phyloP scores from a whole-genome alignment of 2,329 filamentous ascomycete species.

The Botrytis pseudocinerea region DNA sequence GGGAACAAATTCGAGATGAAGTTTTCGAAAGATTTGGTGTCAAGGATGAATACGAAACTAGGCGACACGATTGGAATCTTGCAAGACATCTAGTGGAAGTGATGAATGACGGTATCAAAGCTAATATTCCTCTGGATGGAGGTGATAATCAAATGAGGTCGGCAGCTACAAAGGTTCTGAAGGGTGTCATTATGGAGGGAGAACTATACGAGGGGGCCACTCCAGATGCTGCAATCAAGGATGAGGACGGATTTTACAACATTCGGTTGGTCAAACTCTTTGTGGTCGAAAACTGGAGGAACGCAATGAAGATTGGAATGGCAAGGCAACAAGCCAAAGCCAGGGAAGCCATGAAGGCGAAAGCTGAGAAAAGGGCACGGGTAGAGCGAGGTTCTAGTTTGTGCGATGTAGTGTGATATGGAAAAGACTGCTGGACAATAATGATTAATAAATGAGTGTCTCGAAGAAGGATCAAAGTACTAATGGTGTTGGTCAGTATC shows the following conservation, averaged over 20 bases:
- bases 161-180: constrained; percentile 46
- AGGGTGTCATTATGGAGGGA: constrained; percentile 51
- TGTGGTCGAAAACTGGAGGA: constrained; percentile 44
- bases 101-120: constrained; percentile 50
- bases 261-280: constrained; percentile 47
- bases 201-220: constrained; percentile 45
- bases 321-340: constrained; percentile 32
- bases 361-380: constrained; percentile 27
- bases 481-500: background rate
- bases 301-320: constrained; percentile 44
- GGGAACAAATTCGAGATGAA: constrained; percentile 52
- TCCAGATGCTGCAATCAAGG: constrained; percentile 38
- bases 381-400: background rate
- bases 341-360: constrained; percentile 28
- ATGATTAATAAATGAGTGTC: background rate
- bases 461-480: background rate
- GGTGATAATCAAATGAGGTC: constrained; percentile 23
- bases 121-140: constrained; percentile 38
- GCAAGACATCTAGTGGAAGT: constrained; percentile 48
- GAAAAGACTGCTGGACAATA: background rate
- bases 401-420: background rate
- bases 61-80: constrained; percentile 46
- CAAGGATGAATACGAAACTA: constrained; percentile 47
- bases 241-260: constrained; percentile 48
- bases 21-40: constrained; percentile 55